Evolutionary conservation across 805 yeast species (phyloP), one percentile per base, ranked within the genome.

Genomic region (Pichia californica): DNA sequence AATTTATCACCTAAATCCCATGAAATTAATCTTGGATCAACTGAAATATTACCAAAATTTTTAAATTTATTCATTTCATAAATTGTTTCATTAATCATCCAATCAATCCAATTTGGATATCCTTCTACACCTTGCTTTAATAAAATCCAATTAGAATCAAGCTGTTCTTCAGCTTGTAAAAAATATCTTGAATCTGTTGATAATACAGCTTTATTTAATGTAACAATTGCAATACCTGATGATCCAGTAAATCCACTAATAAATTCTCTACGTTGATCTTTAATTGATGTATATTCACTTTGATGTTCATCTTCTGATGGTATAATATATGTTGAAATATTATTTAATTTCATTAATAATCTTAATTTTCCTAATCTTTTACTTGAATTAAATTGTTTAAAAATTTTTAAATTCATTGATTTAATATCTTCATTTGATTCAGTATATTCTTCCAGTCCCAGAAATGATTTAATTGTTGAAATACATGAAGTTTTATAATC

Each of bases 131-230:
- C 95, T 59, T 83, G 94, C 57, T 83, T 88, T 47, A 93, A 70
- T 36, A 93, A 64, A 2, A 66, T 63, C 98, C 98, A 93, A 56
- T 79, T 79, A 31, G 63, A 56, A 59, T 87, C 94, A 43, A 93
- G 68, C 64, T 93, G 93, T 45, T 81, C 77, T 19, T 74, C 77
- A 1, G 98, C 98, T 65, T 93, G 99, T 46, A 86, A 69, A 62
- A 88, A 93, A 66, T 93, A 93, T 51, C 99, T 73, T 2, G 98
- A 98, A 63, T 93, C 99, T 0, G 99, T 93, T 8, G 95, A 79
- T 40, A 93, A 66, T 0, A 83, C 85, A 13, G 96, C 94, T 37
- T 77, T 75, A 26, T 64, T 63, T 32, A 70, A 53, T 7, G 95
- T 81, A 16, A 91, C 73, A n/a, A 93, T 74, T 1, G 96, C 97